Evolutionary conservation across 768 basidiomycete genomes (phyloP), one percentile per base, ranked within the genome.

Genomic region (Hemileccinum rubropunctum): DNA sequence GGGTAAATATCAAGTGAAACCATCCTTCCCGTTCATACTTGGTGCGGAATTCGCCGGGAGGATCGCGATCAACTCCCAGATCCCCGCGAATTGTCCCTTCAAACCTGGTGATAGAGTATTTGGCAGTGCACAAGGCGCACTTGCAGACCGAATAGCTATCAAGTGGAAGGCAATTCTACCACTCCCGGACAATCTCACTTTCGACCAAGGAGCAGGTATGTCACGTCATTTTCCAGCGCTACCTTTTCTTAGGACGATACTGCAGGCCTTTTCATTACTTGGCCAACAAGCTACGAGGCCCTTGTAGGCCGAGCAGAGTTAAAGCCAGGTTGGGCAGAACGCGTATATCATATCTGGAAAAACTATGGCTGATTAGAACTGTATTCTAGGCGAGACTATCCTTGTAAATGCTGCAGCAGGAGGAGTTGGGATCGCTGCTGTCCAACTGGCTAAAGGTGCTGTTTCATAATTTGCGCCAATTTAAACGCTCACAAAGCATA

Each of bases 371-470:
- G 17, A 57, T 45, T 21, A 26, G 26, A 20, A 21, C 36, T 30
- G 27, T 10, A 14, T 27, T 27, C 8, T 42, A 88, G 89, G 88
- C 18, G 95, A 98, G 71, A 93, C 87, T 81, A 81, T 97, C 3
- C 81, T 99, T 3, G 85, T 98, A 4, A 91, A 92, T 43, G 95
- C 94, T 7, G 90, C 91, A n/a, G 95, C 95, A 1, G 95, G 95
- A 3, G 95, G 94, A 12, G 94, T 98, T 5, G 95, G 95, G 0
- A 83, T 95, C 44, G 84, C 86, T 6, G 95, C 95, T 7, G 83
- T 94, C 15, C 95, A 98, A 64, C 77, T 98, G 47, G 95, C 92
- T 18, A 97, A 97, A 79, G 84, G 91, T 90, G 10, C 42, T 30
- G 33, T 64, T 54, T n/a, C n/a, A n/a, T n/a, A n/a, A n/a, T n/a